Evolutionary conservation across 179 eudicot genomes (phyloP).

Genomic region (Drosera spatulata): DNA sequence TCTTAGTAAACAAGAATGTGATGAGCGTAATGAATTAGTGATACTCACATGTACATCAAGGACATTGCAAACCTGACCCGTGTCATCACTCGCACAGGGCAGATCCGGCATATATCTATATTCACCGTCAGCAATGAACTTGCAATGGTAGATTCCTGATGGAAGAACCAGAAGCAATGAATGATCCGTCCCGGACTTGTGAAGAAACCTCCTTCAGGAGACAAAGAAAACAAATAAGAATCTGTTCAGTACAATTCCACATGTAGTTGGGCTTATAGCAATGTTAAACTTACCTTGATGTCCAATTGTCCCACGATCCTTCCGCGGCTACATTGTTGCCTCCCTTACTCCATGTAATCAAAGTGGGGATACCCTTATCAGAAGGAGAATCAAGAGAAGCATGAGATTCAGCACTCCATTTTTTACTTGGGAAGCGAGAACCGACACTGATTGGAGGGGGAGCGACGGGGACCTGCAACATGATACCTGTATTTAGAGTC

Average conservation of each 20-base stretch:
- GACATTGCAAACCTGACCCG: conserved; percentile 55
- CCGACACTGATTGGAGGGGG: conserved; percentile 47
- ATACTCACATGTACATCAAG: conserved; percentile 80
- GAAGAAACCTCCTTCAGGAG: conserved; percentile 53
- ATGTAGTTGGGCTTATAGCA: neutral
- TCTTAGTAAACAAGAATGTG: neutral
- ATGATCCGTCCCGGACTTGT: conserved; percentile 72
- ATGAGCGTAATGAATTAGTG: neutral
- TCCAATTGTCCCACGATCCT: conserved; percentile 95
- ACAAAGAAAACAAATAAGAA: neutral
- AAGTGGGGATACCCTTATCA: conserved; percentile 62
- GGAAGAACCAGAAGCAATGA: conserved; percentile 63
- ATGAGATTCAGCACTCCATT: conserved; percentile 31
- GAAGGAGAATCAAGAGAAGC: conserved; percentile 30
- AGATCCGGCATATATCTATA: conserved; percentile 56
- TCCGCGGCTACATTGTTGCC: conserved; percentile 71
- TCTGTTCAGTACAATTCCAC: neutral
- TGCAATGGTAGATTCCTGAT: conserved; percentile 70
- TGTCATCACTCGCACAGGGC: conserved; percentile 61
- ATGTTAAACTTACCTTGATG: conserved; percentile 35
- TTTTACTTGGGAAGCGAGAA: conserved; percentile 20
- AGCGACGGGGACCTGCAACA: conserved; percentile 49
- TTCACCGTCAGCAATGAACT: conserved; percentile 76
- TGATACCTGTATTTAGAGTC: neutral
- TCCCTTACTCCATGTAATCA: conserved; percentile 83